These are phyloP conservation scores for Silybum marianum DNA, from an alignment of 129 eudicot species.

Conservation along the genomic window DNA sequence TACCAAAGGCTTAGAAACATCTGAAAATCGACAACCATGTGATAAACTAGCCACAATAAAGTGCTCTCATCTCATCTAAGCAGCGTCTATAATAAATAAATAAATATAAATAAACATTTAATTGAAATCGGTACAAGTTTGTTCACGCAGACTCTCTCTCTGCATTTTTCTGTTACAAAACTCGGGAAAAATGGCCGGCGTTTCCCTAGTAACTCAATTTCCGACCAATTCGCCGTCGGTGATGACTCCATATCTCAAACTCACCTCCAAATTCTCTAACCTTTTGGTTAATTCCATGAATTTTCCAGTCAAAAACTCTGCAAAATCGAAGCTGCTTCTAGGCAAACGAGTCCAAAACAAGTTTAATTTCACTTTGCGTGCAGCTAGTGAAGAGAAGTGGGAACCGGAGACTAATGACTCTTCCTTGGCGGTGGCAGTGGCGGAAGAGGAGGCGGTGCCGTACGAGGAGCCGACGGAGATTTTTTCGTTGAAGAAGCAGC, in stretches of 20 bases:
- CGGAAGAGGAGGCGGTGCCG: constrained; percentile 32
- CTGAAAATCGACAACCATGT: too few species aligned
- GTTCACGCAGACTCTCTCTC: too few species aligned
- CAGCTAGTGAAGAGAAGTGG: constrained; percentile 44
- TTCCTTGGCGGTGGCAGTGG: constrained; percentile 48
- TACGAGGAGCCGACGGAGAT: constrained; percentile 51
- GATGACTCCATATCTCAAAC: background rate
- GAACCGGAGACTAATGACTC: constrained; percentile 35
- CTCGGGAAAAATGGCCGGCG: too few species aligned
- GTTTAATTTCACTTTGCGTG: constrained; percentile 37
- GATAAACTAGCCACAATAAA: too few species aligned
- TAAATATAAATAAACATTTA: too few species aligned
- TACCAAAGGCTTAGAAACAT: too few species aligned
- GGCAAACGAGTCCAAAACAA: constrained; percentile 20
- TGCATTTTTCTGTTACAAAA: too few species aligned
- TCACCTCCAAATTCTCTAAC: constrained; percentile 20
- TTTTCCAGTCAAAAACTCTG: constrained; percentile 21
- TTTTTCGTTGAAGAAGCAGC: constrained; percentile 65
- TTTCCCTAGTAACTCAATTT: too few species aligned
- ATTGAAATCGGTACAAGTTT: too few species aligned
- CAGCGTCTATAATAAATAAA: too few species aligned
- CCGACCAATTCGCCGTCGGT: too few species aligned
- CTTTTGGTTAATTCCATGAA: constrained; percentile 22
- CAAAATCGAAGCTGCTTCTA: constrained; percentile 1
- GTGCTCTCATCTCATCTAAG: too few species aligned